These are phyloP conservation scores for Amylostereum areolatum DNA, from an alignment of 1,284 basidiomycete genomes.

Conservation along the genomic window DNA sequence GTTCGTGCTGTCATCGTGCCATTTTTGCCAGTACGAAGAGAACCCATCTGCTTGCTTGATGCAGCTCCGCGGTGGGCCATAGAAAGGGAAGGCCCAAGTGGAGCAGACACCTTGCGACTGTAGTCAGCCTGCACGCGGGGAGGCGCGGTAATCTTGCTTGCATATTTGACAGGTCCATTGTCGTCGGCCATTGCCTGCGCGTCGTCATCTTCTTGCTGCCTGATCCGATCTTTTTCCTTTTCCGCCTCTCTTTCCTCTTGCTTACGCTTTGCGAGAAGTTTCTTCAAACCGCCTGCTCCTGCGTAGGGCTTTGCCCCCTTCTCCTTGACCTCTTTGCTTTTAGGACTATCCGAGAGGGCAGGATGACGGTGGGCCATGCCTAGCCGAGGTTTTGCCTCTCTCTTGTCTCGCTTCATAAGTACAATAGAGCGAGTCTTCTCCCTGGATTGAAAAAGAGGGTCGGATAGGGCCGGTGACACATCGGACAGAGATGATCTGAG, in stretches of 20 bases:
- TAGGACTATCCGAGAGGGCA: conserved; percentile 4
- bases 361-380: conserved; percentile 20
- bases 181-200: conserved; percentile 25
- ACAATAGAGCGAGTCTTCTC: conserved; percentile 49
- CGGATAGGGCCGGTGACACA: conserved; percentile 32
- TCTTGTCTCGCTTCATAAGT: conserved; percentile 40
- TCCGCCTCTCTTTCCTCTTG: conserved; percentile 29
- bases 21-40: conserved; percentile 26
- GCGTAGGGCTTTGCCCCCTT: conserved; percentile 54
- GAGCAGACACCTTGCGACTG: conserved; percentile 13
- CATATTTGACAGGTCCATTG: conserved; percentile 11
- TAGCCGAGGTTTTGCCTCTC: conserved; percentile 27
- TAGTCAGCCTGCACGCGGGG: conserved; percentile 14
- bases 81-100: conserved; percentile 10
- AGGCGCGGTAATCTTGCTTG: conserved; percentile 23
- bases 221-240: conserved; percentile 20
- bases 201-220: conserved; percentile 27
- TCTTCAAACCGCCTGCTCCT: conserved; percentile 69
- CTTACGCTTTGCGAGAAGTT: conserved; percentile 52
- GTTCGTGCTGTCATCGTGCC: conserved; percentile 46
- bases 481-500: conserved; percentile 39
- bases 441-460: conserved; percentile 49
- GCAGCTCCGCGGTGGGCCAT: conserved; percentile 31
- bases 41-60: no score
- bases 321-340: conserved; percentile 14